Conservation (phyloP, 139 green algal genomes). For the Mesostigma viride region DNA sequence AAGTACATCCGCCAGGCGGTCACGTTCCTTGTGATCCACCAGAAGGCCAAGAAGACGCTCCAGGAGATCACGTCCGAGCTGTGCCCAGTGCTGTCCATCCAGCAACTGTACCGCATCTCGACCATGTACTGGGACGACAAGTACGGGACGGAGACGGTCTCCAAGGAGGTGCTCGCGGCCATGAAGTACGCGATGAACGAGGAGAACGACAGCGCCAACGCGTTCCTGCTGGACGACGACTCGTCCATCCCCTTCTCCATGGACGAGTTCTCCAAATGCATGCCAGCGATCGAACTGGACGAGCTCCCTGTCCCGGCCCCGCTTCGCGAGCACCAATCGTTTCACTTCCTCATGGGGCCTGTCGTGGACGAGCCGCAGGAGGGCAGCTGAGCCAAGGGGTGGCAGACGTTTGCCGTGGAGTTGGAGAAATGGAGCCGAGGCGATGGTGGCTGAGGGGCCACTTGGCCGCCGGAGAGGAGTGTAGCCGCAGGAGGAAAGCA, state of each 20-base stretch:
- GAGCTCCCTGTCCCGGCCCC: slow-evolving; percentile 7
- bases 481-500: too few species aligned
- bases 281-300: slow-evolving; percentile 17
- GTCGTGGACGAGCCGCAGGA: too few species aligned
- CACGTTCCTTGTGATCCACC: slow-evolving; percentile 86
- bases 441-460: too few species aligned
- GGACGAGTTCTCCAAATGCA: slow-evolving; percentile 33
- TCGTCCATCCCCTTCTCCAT: slow-evolving; percentile 45
- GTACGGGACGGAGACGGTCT: slow-evolving; percentile 95
- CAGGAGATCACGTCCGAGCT: slow-evolving; percentile 92
- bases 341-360: slow-evolving; percentile 36
- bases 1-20: slow-evolving; percentile 89
- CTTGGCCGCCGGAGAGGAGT: too few species aligned
- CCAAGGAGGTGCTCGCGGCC: slow-evolving; percentile 49
- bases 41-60: slow-evolving; percentile 93
- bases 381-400: too few species aligned
- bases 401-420: too few species aligned
- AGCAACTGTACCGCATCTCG: slow-evolving; percentile 97
- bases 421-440: too few species aligned
- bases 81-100: slow-evolving; percentile 68
- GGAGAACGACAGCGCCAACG: slow-evolving; percentile 56
- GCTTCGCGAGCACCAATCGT: slow-evolving; percentile 14
- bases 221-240: slow-evolving; percentile 98
- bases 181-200: slow-evolving; percentile 90
- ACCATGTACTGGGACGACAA: slow-evolving; percentile 92